Conservation (phyloP, 257 asterid genomes). For the Linderniella brevidens region DNA sequence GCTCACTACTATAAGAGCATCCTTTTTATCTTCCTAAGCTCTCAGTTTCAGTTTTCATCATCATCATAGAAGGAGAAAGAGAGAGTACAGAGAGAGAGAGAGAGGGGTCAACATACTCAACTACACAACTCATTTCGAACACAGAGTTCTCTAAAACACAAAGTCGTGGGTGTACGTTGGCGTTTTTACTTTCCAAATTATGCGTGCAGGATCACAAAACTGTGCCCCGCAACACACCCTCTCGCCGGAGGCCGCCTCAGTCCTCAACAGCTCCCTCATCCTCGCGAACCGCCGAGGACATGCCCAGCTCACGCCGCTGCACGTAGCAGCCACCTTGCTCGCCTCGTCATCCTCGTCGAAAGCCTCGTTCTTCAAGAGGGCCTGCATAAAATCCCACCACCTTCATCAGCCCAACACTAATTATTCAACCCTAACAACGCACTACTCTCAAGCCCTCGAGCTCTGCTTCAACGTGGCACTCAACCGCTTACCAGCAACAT, state of each 20-base stretch:
- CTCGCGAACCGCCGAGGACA: conserved; percentile 77
- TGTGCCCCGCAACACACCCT: conserved; percentile 71
- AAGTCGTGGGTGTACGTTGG: too few relatives aligned
- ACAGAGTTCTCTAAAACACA: too few relatives aligned
- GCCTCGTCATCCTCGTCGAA: conserved; percentile 17
- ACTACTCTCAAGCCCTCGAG: conserved; percentile 67
- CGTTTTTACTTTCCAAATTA: conserved; percentile 17
- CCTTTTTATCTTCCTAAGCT: too few relatives aligned
- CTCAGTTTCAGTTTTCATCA: too few relatives aligned
- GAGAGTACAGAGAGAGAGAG: too few relatives aligned
- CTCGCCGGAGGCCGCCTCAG: conserved; percentile 91
- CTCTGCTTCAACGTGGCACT: conserved; percentile 82
- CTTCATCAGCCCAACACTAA: conserved; percentile 18
- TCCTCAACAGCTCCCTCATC: conserved; percentile 65
- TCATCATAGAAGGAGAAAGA: too few relatives aligned
- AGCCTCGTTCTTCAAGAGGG: conserved; percentile 36
- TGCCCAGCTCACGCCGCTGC: conserved; percentile 83
- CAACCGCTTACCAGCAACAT: conserved; percentile 66
- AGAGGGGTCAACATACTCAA: too few relatives aligned
- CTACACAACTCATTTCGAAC: too few relatives aligned
- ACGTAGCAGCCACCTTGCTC: conserved; percentile 62
- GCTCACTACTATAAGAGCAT: too few relatives aligned
- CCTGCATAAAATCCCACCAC: conserved; percentile 60
- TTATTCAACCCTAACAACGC: conserved; percentile 44
- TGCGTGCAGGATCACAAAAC: conserved; percentile 54